Evolutionary conservation across 2,329 filamentous ascomycete species (phyloP).

Genomic region (Macrophomina phaseolina): DNA sequence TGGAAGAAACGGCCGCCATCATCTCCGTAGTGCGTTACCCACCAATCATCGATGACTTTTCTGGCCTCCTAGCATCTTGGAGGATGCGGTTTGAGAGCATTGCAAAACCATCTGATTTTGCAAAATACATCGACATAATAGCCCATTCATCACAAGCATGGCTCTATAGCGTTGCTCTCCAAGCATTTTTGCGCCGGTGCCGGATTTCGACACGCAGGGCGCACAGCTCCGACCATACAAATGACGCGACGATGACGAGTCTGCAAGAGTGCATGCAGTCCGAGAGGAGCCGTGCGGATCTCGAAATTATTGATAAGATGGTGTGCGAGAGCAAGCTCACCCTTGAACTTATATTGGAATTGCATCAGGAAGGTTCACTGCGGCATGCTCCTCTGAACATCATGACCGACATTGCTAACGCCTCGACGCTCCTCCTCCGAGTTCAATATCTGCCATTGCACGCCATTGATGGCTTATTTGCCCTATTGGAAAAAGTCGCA

Average conservation of each 20-base stretch:
- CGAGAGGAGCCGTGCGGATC: background rate
- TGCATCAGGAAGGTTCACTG: background rate
- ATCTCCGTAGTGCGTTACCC: background rate
- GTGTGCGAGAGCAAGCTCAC: background rate
- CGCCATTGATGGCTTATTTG: background rate
- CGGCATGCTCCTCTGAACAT: background rate
- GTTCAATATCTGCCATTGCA: background rate
- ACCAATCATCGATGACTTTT: background rate
- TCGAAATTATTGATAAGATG: background rate
- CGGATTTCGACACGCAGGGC: too few species aligned
- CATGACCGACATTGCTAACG: background rate
- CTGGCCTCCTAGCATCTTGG: background rate
- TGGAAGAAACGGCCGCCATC: background rate
- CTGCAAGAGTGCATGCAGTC: background rate
- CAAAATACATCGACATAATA: background rate
- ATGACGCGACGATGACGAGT: background rate
- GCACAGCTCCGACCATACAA: too few species aligned
- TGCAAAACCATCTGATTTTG: background rate
- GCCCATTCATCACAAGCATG: background rate
- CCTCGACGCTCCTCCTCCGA: background rate
- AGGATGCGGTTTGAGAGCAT: background rate
- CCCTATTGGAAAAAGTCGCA: background rate
- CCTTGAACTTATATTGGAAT: background rate
- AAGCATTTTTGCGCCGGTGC: too few species aligned
- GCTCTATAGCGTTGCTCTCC: background rate